phyloP scores from a whole-genome alignment of 768 basidiomycete genomes.

The Tricholoma furcatifolium region DNA sequence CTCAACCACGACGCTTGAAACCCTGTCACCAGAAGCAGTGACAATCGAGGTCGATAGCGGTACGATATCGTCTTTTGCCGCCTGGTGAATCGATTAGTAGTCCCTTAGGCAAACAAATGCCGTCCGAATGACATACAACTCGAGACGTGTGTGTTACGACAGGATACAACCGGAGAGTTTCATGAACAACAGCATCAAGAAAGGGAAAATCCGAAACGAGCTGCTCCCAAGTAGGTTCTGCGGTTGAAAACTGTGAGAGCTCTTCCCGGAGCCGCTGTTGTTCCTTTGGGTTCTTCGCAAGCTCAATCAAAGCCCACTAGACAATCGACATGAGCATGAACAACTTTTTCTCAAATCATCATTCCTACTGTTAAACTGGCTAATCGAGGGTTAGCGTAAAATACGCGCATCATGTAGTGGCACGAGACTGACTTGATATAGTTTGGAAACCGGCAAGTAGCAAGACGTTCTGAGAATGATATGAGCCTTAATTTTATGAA shows the following conservation, averaged over 20 bases:
- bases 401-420: not conserved
- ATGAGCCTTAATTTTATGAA: not conserved
- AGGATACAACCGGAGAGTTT: constrained; percentile 44
- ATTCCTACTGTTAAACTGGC: constrained; percentile 35
- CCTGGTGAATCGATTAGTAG: constrained; percentile 24
- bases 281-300: constrained; percentile 39
- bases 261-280: constrained; percentile 53
- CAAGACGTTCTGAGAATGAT: constrained; percentile 29
- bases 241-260: constrained; percentile 35
- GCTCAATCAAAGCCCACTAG: constrained; percentile 61
- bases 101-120: not conserved
- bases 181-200: constrained; percentile 51
- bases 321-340: not conserved
- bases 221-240: constrained; percentile 56
- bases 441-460: constrained; percentile 51
- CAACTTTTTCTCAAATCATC: not conserved
- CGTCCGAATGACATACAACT: constrained; percentile 28
- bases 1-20: constrained; percentile 40
- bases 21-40: constrained; percentile 36
- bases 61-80: constrained; percentile 53
- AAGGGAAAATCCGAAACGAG: constrained; percentile 50
- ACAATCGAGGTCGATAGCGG: constrained; percentile 53
- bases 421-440: constrained; percentile 38
- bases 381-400: constrained; percentile 2
- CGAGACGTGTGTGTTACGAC: constrained; percentile 35